These are phyloP conservation scores for Phialocephala subalpina DNA, from an alignment of 2,329 filamentous ascomycete species.

Conservation along the genomic window DNA sequence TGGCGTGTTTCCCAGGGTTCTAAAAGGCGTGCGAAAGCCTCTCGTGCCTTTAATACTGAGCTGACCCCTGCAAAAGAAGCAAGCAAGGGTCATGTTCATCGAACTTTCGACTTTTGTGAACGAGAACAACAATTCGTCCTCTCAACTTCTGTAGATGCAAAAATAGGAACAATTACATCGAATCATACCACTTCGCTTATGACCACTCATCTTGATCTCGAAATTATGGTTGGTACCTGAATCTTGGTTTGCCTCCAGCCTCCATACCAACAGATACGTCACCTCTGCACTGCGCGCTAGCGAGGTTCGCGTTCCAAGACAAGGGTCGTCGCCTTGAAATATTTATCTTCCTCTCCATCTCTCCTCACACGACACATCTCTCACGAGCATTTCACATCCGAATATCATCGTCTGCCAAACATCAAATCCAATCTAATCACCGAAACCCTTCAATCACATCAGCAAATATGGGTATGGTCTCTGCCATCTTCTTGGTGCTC, in stretches of 20 bases:
- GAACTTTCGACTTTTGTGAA: too few species aligned
- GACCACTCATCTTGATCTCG: neutral
- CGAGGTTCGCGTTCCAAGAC: neutral
- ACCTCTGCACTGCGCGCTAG: slow-evolving; percentile 3
- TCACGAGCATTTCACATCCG: neutral
- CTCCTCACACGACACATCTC: slow-evolving; percentile 3
- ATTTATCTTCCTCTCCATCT: neutral
- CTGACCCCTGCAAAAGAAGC: neutral
- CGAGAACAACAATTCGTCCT: neutral
- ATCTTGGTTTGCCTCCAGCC: neutral
- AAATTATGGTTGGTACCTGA: neutral
- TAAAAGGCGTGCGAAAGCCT: too few species aligned
- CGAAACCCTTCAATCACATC: neutral
- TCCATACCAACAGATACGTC: neutral
- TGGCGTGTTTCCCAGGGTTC: too few species aligned
- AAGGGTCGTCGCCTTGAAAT: neutral
- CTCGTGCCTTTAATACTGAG: too few species aligned
- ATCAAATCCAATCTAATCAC: neutral
- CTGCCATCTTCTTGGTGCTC: slow-evolving; percentile 52
- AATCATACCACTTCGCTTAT: neutral
- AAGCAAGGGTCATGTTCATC: neutral
- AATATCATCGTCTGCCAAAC: neutral
- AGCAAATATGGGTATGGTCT: slow-evolving; percentile 44
- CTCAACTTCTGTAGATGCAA: neutral
- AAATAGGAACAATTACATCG: neutral